Conservation (phyloP, 805 yeast species). For the Scheffersomyces ergatensis region DNA sequence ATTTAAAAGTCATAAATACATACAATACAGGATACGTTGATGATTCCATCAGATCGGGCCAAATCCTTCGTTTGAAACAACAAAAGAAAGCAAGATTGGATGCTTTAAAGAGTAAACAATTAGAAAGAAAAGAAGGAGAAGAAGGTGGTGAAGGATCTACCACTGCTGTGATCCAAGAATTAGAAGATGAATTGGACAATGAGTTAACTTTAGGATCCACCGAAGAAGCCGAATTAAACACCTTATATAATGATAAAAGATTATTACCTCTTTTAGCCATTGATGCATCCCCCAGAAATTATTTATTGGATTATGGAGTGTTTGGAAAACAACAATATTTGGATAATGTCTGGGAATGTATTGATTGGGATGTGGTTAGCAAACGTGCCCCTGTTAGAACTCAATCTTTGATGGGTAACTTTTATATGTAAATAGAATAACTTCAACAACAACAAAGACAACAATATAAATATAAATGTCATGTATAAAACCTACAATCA, state of each 20-base stretch:
- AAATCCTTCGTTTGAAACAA: slow-evolving; percentile 41
- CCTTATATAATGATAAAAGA: slow-evolving; percentile 34
- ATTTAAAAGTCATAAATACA: slow-evolving; percentile 72
- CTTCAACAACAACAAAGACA: background rate
- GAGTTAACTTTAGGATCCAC: slow-evolving; percentile 32
- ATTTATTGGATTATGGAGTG: slow-evolving; percentile 73
- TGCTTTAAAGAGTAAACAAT: slow-evolving; percentile 20
- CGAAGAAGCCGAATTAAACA: slow-evolving; percentile 39
- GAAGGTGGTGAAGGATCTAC: background rate
- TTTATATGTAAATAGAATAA: slow-evolving; percentile 10
- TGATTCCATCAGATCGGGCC: slow-evolving; percentile 53
- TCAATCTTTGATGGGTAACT: slow-evolving; percentile 11
- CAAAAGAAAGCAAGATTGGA: slow-evolving; percentile 30
- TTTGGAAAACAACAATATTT: slow-evolving; percentile 47
- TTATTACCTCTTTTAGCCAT: slow-evolving; percentile 64
- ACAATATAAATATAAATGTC: background rate
- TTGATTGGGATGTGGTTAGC: slow-evolving; percentile 42
- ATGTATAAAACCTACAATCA: background rate
- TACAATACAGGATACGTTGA: slow-evolving; percentile 88
- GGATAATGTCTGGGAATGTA: slow-evolving; percentile 43
- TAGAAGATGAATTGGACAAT: slow-evolving; percentile 8
- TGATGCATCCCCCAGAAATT: slow-evolving; percentile 70
- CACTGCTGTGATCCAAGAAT: slow-evolving; percentile 9
- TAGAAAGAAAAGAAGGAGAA: slow-evolving; percentile 13
- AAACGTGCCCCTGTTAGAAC: slow-evolving; percentile 33